Percentiles rank a stretch among this genome's conserved stretches.
phyloP scores from a whole-genome alignment of 2,329 filamentous ascomycete genomes.

The Ceratocystis alfenasii region DNA sequence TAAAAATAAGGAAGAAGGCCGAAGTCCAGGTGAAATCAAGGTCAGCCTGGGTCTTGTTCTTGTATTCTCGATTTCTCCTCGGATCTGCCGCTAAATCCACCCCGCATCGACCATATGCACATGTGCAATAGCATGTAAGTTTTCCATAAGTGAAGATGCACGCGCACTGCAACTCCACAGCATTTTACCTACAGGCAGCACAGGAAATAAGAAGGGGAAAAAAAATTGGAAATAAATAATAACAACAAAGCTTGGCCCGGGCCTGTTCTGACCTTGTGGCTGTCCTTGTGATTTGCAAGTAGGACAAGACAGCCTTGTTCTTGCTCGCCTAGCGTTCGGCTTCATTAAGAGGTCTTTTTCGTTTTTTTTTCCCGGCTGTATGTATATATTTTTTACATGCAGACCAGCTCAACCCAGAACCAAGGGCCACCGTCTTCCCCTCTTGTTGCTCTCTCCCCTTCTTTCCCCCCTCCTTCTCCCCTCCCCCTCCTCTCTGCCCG shows the following conservation, averaged over 20 bases:
- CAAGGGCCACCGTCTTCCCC: too few species aligned
- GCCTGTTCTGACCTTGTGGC: neutral
- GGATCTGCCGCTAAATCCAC: slow-evolving; percentile 9
- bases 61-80: neutral
- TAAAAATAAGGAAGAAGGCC: neutral
- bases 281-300: slow-evolving; percentile 7
- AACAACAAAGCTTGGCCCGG: neutral
- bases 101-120: slow-evolving; percentile 4
- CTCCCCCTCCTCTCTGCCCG: neutral
- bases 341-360: neutral
- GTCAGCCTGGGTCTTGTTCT: neutral
- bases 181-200: neutral
- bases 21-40: neutral
- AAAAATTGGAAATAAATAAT: neutral
- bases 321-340: neutral
- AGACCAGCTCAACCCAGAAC: too few species aligned
- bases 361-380: neutral
- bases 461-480: neutral
- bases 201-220: neutral
- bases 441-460: neutral
- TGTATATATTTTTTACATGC: too few species aligned
- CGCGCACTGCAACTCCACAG: neutral
- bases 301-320: slow-evolving; percentile 4
- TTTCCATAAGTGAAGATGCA: neutral
- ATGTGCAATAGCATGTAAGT: neutral